Percentiles rank a stretch among this genome's conserved stretches.
Conservation (phyloP, 1,284 basidiomycete species). For the Cystobasidium pallidum region DNA sequence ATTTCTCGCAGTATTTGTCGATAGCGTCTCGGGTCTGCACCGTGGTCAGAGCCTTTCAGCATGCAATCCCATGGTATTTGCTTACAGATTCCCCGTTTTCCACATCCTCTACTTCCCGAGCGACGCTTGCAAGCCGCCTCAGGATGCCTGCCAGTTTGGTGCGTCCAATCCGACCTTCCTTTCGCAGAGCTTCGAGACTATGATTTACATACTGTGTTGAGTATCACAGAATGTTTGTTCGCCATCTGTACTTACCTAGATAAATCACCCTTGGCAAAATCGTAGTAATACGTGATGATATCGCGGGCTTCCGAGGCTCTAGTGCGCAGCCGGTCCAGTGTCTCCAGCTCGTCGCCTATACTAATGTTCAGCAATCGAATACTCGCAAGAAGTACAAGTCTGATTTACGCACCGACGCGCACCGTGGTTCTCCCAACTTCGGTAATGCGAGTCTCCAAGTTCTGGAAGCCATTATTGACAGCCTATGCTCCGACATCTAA, state of each 20-base stretch:
- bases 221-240: no score
- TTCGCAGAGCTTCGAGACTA: conserved; percentile 76
- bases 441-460: conserved; percentile 41
- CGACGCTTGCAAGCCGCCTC: conserved; percentile 82
- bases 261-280: conserved; percentile 84
- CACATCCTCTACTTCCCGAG: conserved; percentile 84
- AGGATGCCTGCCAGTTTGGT: conserved; percentile 86
- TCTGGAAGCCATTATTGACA: conserved; percentile 45
- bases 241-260: conserved; percentile 53
- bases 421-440: conserved; percentile 94
- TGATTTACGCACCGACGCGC: conserved; percentile 74
- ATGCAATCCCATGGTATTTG: no score
- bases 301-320: conserved; percentile 92
- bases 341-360: conserved; percentile 91
- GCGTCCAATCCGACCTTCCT: conserved; percentile 76
- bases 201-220: no score
- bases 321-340: conserved; percentile 87
- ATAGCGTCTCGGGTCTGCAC: conserved; percentile 80
- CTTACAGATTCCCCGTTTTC: conserved; percentile 49
- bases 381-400: neutral
- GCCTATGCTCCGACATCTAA: conserved; percentile 11
- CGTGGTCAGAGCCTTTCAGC: neutral
- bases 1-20: conserved; percentile 95
- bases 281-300: conserved; percentile 93
- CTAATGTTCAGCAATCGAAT: conserved; percentile 36